Conservation (phyloP, 1,139 yeast species). For the Scheffersomyces cryptocercus region DNA sequence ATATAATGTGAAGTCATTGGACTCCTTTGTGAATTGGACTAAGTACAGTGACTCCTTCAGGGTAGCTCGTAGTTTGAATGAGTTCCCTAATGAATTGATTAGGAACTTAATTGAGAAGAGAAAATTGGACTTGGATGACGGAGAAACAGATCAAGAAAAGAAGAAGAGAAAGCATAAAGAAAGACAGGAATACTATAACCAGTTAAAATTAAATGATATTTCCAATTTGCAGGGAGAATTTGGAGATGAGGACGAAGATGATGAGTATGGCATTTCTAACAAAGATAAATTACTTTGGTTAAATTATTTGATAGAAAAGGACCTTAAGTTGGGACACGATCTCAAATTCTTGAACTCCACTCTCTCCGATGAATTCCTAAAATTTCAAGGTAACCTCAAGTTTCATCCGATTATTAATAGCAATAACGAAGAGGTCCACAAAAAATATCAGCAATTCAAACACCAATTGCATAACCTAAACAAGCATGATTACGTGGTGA, state of each 20-base stretch:
- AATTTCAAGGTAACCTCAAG: conserved; percentile 28
- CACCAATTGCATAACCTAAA: conserved; percentile 25
- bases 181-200: conserved; percentile 44
- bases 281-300: conserved; percentile 40
- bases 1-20: conserved; percentile 42
- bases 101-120: conserved; percentile 42
- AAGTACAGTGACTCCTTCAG: conserved; percentile 28
- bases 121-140: conserved; percentile 26
- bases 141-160: conserved; percentile 29
- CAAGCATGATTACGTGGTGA: conserved; percentile 31
- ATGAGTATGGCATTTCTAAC: conserved; percentile 26
- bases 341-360: conserved; percentile 37
- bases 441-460: conserved; percentile 22
- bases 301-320: conserved; percentile 45
- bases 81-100: conserved; percentile 33
- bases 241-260: conserved; percentile 32
- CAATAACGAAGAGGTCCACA: conserved; percentile 11
- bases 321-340: conserved; percentile 44
- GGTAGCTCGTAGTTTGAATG: conserved; percentile 28
- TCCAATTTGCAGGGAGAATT: conserved; percentile 7
- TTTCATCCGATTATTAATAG: conserved; percentile 28
- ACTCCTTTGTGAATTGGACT: conserved; percentile 40
- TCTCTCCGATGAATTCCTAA: conserved; percentile 28
- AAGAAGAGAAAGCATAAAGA: conserved; percentile 17
- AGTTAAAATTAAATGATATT: conserved; percentile 26